phyloP scores from a whole-genome alignment of 2,329 filamentous ascomycete species.

The Leptographium flavum region DNA sequence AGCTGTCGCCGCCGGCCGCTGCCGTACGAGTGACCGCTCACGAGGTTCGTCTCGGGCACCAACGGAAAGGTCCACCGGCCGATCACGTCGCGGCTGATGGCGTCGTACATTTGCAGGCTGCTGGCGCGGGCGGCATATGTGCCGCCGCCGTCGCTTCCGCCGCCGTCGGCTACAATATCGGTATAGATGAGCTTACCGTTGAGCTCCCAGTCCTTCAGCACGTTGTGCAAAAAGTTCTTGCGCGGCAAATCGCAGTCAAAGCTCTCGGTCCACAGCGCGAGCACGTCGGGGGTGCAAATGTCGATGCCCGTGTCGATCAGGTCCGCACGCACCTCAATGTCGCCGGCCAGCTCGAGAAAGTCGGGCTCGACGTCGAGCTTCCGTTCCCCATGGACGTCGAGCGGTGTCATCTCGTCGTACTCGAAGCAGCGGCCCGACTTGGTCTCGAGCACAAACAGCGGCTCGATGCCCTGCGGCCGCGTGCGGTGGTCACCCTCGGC shows the following conservation, averaged over 20 bases:
- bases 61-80: slow-evolving; percentile 79
- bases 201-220: slow-evolving; percentile 90
- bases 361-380: slow-evolving; percentile 64
- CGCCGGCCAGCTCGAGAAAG: slow-evolving; percentile 49
- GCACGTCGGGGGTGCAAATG: slow-evolving; percentile 90
- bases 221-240: slow-evolving; percentile 65
- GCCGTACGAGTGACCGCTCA: slow-evolving; percentile 63
- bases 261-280: slow-evolving; percentile 91
- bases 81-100: slow-evolving; percentile 76
- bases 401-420: slow-evolving; percentile 78
- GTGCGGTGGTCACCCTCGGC: slow-evolving; percentile 64
- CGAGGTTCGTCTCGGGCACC: slow-evolving; percentile 75
- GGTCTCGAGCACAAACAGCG: slow-evolving; percentile 77
- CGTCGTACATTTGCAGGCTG: slow-evolving; percentile 80
- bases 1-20: slow-evolving; percentile 39
- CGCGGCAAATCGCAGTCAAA: slow-evolving; percentile 72
- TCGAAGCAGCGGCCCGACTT: slow-evolving; percentile 71
- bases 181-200: slow-evolving; percentile 96
- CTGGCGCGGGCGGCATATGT: slow-evolving; percentile 74
- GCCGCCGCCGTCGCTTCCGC: not conserved
- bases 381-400: slow-evolving; percentile 39
- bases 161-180: slow-evolving; percentile 58
- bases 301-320: slow-evolving; percentile 91
- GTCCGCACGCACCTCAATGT: slow-evolving; percentile 75
- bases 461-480: slow-evolving; percentile 59